phyloP scores from a whole-genome alignment of 2,329 filamentous ascomycete species.

The Pseudopithomyces chartarum region DNA sequence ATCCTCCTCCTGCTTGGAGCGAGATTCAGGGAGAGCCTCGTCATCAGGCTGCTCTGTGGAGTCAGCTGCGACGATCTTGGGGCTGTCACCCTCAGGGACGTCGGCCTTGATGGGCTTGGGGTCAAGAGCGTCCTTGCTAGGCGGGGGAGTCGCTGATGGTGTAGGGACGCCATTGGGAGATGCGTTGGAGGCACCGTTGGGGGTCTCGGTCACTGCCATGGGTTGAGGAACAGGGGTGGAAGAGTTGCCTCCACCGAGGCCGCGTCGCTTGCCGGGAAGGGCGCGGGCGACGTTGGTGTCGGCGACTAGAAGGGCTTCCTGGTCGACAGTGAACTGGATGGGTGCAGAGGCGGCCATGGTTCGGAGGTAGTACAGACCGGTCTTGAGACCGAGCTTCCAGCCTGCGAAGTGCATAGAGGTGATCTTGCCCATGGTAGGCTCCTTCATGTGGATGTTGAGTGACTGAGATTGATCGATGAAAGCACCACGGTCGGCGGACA shows the following conservation, averaged over 20 bases:
- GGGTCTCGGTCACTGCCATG: conserved; percentile 66
- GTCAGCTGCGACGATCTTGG: conserved; percentile 76
- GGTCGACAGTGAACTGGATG: conserved; percentile 98
- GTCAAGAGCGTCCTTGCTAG: conserved; percentile 63
- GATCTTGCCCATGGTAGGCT: conserved; percentile 99
- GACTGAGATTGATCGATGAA: conserved; percentile 99
- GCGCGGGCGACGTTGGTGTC: conserved; percentile 78
- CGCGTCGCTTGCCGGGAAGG: conserved; percentile 69
- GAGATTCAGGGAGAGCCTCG: conserved; percentile 58
- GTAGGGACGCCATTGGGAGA: conserved; percentile 69
- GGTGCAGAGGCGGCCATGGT: conserved; percentile 96
- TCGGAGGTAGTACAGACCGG: conserved; percentile 99
- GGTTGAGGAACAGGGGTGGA: conserved; percentile 68
- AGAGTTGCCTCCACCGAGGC: conserved; percentile 42
- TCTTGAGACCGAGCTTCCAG: conserved; percentile 99
- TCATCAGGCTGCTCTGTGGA: conserved; percentile 68
- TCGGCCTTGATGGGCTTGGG: conserved; percentile 77
- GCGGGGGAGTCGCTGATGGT: conserved; percentile 69
- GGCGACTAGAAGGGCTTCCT: conserved; percentile 86
- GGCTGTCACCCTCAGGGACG: conserved; percentile 75
- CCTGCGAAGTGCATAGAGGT: conserved; percentile 99
- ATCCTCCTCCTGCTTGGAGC: conserved; percentile 73
- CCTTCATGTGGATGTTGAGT: conserved; percentile 99
- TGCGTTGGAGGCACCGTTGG: conserved; percentile 40
- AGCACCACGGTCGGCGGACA: conserved; percentile 96